Conservation (phyloP, 331 rosid species). For the Malus hybrid region DNA sequence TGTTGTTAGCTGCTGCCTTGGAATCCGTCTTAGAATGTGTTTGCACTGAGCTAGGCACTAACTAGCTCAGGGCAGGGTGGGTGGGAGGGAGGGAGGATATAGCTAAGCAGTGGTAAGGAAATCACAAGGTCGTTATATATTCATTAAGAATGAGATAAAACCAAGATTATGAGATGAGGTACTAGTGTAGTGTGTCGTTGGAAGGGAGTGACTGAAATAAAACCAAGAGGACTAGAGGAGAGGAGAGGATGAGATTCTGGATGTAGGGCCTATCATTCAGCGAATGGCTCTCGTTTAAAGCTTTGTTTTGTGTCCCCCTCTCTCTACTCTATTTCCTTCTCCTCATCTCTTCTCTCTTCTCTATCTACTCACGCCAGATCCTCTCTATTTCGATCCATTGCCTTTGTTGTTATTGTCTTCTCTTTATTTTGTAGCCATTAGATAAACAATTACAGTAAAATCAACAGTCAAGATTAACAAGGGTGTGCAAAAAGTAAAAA, state of each 20-base stretch:
- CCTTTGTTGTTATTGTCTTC: no score
- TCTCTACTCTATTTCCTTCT: neutral
- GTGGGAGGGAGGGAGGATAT: neutral
- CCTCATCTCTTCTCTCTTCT: no score
- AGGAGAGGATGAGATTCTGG: conserved; percentile 71
- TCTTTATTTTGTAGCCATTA: no score
- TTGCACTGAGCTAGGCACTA: neutral
- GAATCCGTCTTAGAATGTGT: no score
- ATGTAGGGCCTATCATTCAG: conserved; percentile 53
- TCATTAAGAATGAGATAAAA: neutral
- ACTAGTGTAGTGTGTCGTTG: neutral
- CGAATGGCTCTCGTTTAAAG: conserved; percentile 61
- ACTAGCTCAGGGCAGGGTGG: neutral
- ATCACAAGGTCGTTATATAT: conserved; percentile 4
- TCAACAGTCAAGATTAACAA: no score
- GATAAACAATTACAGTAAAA: no score
- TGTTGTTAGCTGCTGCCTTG: no score
- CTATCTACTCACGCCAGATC: no score
- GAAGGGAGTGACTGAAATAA: conserved; percentile 49
- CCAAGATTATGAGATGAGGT: neutral
- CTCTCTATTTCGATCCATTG: no score
- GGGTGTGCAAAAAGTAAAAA: no score
- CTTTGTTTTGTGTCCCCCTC: neutral
- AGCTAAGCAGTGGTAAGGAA: neutral
- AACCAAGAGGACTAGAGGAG: conserved; percentile 10